Conservation (phyloP, 306 rosid species). For the Rosa persica region DNA sequence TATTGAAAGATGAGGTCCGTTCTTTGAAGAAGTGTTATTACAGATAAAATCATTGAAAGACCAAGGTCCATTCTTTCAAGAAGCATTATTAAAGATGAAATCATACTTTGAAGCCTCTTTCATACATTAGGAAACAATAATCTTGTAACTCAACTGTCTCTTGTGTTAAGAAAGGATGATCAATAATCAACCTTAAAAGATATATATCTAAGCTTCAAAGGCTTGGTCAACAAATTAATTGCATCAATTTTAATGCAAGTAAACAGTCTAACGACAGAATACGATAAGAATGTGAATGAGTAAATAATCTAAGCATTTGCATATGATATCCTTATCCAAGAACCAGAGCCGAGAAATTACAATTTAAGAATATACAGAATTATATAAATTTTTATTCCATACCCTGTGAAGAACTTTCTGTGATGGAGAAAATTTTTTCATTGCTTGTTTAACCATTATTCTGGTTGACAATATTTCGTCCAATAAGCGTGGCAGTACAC, state of each 20-base stretch:
- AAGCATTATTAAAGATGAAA: constrained; percentile 1
- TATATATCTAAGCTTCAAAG: too few relatives aligned
- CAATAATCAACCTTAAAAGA: too few relatives aligned
- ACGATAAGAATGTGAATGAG: too few relatives aligned
- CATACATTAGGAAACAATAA: background rate
- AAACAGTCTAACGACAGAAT: background rate
- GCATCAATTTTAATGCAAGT: background rate
- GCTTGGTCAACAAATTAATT: background rate
- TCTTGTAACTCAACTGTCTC: background rate
- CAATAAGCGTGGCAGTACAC: constrained; percentile 77
- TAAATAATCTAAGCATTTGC: background rate
- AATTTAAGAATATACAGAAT: constrained; percentile 7
- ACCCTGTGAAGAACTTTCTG: constrained; percentile 88
- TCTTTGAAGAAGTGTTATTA: background rate
- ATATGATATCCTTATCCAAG: too few relatives aligned
- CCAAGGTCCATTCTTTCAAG: background rate
- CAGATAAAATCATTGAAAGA: background rate
- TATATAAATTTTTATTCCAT: constrained; percentile 23
- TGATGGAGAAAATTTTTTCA: constrained; percentile 75
- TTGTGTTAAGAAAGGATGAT: too few relatives aligned
- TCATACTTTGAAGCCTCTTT: background rate
- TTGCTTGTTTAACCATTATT: constrained; percentile 89
- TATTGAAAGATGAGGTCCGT: background rate
- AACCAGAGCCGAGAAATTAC: background rate
- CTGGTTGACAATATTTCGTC: constrained; percentile 93